Base-by-base conservation (phyloP, 2,329 filamentous ascomycete species). In the Alternaria gaisen region DNA sequence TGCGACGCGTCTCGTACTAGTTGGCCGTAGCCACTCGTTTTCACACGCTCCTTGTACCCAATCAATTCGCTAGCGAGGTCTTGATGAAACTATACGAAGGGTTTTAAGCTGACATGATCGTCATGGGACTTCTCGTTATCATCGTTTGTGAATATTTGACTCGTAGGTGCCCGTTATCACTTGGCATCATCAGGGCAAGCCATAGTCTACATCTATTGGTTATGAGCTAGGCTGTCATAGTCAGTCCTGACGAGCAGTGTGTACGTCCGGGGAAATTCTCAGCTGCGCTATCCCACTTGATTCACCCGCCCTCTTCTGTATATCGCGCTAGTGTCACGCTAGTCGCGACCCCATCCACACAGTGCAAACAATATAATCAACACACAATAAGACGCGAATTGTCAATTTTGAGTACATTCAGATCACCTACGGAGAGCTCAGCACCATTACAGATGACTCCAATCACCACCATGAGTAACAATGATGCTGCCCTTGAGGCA, bases 301-400 rank as follows among this genome's bases (percentile, higher is more conserved):
- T 41, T 22, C 40, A 41, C 18, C 18, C 3, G 10, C 40, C 4
- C 40, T 22, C 40, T 22, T 12, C 14, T 12, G 14, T 12, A 6
- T n/a, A 48, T 30, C 46, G 46, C 46, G 46, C 30, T 36, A 48
- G 30, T 22, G 30, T 18, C 46, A 34, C 46, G 46, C 46, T 48
- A 48, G 40, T 14, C 18, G 11, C 40, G 40, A 48, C 18, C 46
- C 18, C 18, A 36, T 48, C 4, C 1, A 24, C 20, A 34, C 6
- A 18, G 20, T 48, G 12, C 46, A 48, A 48, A 48, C 46, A 16
- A 12, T 14, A 22, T 0, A 14, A 48, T 48, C 46, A 24, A 48
- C 18, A 48, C 30, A 36, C 14, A 48, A 48, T 20, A 5, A 1
- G 30, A 48, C 46, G 30, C 46, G 30, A 24, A 14, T 24, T 20